These are phyloP conservation scores for Trichosporon sp. DNA, from an alignment of 1,284 basidiomycete genomes.

Conservation along the genomic window DNA sequence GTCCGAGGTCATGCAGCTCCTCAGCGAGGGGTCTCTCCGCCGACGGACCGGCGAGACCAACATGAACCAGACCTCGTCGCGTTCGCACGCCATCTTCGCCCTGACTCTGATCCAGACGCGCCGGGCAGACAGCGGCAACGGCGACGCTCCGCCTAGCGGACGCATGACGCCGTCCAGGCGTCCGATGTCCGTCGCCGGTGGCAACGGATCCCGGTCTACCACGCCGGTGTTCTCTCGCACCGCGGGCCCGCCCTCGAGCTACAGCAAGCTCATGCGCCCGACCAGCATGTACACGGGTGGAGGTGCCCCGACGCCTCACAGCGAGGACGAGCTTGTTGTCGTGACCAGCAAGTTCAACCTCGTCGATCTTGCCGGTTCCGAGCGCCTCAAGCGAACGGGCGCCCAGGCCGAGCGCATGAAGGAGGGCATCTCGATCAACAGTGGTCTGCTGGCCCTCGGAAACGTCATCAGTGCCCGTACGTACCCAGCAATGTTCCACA, in stretches of 20 bases:
- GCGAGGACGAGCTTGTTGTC: constrained; percentile 74
- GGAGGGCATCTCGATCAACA: constrained; percentile 96
- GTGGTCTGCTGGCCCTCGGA: constrained; percentile 89
- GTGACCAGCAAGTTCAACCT: constrained; percentile 97
- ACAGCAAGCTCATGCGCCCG: constrained; percentile 53
- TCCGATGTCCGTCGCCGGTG: constrained; percentile 18
- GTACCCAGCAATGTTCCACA: not conserved
- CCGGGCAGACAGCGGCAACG: constrained; percentile 21
- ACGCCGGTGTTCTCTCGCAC: constrained; percentile 18
- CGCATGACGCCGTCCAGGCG: constrained; percentile 22
- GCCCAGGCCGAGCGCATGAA: constrained; percentile 92
- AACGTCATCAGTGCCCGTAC: constrained; percentile 86
- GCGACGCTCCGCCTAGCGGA: constrained; percentile 8
- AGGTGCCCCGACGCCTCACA: constrained; percentile 35
- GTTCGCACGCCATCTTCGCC: constrained; percentile 98
- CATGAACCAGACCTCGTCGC: constrained; percentile 97
- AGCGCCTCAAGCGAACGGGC: constrained; percentile 89
- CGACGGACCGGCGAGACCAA: constrained; percentile 94
- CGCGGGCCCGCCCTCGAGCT: constrained; percentile 17
- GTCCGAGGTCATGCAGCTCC: constrained; percentile 85
- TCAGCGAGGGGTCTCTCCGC: constrained; percentile 80
- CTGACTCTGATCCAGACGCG: constrained; percentile 75
- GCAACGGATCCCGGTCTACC: constrained; percentile 17
- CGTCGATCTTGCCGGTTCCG: constrained; percentile 94
- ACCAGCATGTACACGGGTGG: constrained; percentile 57